phyloP scores from a whole-genome alignment of 805 yeast species.

The Candida adriatica region DNA sequence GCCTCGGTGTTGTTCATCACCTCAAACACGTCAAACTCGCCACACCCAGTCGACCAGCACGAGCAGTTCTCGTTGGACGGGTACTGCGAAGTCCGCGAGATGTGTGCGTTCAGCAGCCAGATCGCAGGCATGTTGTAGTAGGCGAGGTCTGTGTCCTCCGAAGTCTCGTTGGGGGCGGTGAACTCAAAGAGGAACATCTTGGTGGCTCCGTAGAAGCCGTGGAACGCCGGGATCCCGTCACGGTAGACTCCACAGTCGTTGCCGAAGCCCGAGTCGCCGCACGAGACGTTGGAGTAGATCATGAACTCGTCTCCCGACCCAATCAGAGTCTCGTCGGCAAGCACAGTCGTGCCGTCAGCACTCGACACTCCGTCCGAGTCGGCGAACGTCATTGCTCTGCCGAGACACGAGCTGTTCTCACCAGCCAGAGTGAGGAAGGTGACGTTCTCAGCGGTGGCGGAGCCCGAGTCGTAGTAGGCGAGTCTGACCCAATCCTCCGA shows the following conservation, averaged over 20 bases:
- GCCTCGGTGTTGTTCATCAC: conserved; percentile 57
- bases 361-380: conserved; percentile 44
- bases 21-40: conserved; percentile 74
- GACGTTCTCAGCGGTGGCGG: conserved; percentile 49
- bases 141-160: conserved; percentile 21
- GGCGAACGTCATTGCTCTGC: conserved; percentile 61
- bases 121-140: conserved; percentile 66
- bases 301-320: conserved; percentile 53
- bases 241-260: conserved; percentile 74
- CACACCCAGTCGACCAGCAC: conserved; percentile 74
- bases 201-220: conserved; percentile 59
- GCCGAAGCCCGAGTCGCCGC: conserved; percentile 45
- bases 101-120: conserved; percentile 67
- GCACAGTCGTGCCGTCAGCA: conserved; percentile 41
- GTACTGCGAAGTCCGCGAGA: conserved; percentile 72
- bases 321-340: conserved; percentile 42
- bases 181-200: conserved; percentile 73
- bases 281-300: conserved; percentile 51
- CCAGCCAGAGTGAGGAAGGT: conserved; percentile 67
- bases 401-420: conserved; percentile 52
- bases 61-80: conserved; percentile 56
- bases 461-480: conserved; percentile 49
- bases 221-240: conserved; percentile 65
- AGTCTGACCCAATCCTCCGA: conserved; percentile 49
- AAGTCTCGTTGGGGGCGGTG: conserved; percentile 52